phyloP scores from a whole-genome alignment of 1,284 basidiomycete genomes.

The Leccinum variabile region DNA sequence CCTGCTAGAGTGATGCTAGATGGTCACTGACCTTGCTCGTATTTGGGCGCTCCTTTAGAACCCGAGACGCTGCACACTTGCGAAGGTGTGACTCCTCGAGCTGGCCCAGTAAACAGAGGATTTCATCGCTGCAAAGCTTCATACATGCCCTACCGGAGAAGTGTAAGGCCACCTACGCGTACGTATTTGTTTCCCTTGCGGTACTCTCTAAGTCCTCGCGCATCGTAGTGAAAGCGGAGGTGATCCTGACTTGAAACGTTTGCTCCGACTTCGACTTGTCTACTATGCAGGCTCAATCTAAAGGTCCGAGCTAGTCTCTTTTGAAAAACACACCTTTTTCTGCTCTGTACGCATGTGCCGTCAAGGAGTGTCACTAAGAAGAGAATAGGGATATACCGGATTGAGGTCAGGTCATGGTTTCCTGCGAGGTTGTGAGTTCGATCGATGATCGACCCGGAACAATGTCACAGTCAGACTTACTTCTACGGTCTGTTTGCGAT shows the following conservation, averaged over 20 bases:
- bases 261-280: conserved; percentile 21
- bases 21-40: conserved; percentile 23
- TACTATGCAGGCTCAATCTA: conserved; percentile 2
- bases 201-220: conserved; percentile 19
- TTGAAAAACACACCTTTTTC: conserved; percentile 17
- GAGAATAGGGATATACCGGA: conserved; percentile 17
- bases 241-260: conserved; percentile 25
- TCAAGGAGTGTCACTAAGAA: conserved; percentile 9
- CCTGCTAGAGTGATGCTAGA: not conserved
- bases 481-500: conserved; percentile 14
- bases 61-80: conserved; percentile 13
- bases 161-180: conserved; percentile 28
- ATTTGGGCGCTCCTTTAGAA: conserved; percentile 10
- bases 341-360: conserved; percentile 5
- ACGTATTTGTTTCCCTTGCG: conserved; percentile 22
- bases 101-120: conserved; percentile 21
- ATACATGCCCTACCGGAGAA: not conserved
- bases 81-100: conserved; percentile 28
- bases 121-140: conserved; percentile 25
- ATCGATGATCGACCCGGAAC: conserved; percentile 1
- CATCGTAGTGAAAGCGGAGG: conserved; percentile 19
- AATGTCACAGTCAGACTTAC: conserved; percentile 13
- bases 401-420: conserved; percentile 10
- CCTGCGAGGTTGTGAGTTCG: conserved; percentile 13
- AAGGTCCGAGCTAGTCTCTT: not conserved